phyloP scores from a whole-genome alignment of 805 yeast genomes.

The Ogataea philodendri region DNA sequence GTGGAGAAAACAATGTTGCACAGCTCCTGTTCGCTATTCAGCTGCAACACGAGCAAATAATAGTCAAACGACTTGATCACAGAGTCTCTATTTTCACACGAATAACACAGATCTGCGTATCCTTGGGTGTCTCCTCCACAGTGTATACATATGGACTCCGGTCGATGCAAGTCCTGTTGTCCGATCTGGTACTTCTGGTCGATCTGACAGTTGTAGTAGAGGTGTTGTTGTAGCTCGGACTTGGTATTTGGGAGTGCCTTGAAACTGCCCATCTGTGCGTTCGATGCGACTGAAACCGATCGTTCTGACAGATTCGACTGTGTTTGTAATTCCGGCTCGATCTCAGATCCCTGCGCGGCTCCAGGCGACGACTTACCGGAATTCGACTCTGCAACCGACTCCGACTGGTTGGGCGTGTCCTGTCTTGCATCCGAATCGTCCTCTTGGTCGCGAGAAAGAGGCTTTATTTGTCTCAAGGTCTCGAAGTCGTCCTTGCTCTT shows the following conservation, averaged over 20 bases:
- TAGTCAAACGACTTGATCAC: conserved; percentile 26
- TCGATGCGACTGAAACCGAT: too few relatives aligned
- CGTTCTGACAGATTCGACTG: too few relatives aligned
- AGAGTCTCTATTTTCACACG: conserved; percentile 26
- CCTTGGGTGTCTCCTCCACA: conserved; percentile 10
- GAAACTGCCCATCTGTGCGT: too few relatives aligned
- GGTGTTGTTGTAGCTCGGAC: conserved; percentile 2
- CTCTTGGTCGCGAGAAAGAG: too few relatives aligned
- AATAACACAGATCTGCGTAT: conserved; percentile 24
- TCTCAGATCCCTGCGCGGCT: too few relatives aligned
- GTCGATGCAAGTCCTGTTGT: conserved; percentile 6
- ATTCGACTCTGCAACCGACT: conserved; percentile 1
- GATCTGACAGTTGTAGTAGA: conserved; percentile 1
- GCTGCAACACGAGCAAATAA: conserved; percentile 26
- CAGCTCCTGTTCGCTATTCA: conserved; percentile 26
- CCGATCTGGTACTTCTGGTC: conserved; percentile 3
- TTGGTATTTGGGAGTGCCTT: too few relatives aligned
- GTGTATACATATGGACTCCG: conserved; percentile 14
- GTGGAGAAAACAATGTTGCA: conserved; percentile 27
- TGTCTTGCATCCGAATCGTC: too few relatives aligned
- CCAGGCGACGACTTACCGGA: too few relatives aligned
- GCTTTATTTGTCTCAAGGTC: conserved; percentile 15
- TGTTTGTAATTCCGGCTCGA: too few relatives aligned
- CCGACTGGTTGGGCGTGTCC: conserved; percentile 1
- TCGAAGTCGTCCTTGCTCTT: conserved; percentile 20